phyloP scores from a whole-genome alignment of 495 filamentous ascomycete species.

The Penicillium samsonianum region DNA sequence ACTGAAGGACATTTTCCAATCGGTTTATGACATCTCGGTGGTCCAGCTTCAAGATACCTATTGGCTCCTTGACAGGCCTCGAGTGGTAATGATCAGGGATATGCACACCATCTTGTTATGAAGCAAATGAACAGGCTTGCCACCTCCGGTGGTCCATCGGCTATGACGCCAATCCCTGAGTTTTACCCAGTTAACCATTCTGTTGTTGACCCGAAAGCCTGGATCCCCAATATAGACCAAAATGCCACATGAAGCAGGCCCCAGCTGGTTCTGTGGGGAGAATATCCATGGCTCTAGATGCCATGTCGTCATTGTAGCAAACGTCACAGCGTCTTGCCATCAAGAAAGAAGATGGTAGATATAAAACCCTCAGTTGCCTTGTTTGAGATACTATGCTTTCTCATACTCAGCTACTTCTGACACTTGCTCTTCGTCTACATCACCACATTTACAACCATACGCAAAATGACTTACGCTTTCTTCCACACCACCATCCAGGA shows the following conservation, averaged over 20 bases:
- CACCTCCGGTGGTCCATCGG: background rate
- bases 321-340: constrained; percentile 19
- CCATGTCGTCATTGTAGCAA: constrained; percentile 24
- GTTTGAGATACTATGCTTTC: background rate
- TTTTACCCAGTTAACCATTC: background rate
- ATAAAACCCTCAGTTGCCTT: constrained; percentile 12
- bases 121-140: background rate
- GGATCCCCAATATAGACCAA: background rate
- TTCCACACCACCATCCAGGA: constrained; percentile 56
- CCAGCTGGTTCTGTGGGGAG: constrained; percentile 14
- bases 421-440: background rate
- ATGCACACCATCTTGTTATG: background rate
- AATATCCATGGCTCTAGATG: constrained; percentile 11
- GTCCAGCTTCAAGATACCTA: background rate
- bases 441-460: background rate
- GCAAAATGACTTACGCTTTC: constrained; percentile 49
- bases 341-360: background rate
- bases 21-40: constrained; percentile 11
- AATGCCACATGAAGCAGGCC: background rate
- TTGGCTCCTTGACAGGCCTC: background rate
- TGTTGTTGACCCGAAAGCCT: background rate
- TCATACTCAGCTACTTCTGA: background rate
- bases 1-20: background rate
- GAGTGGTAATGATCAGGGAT: background rate
- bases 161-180: constrained; percentile 6